Evolutionary conservation across 2,329 filamentous ascomycete species (phyloP), one percentile per base, ranked within the genome.

Genomic region (Myriosclerotinia duriaeana): DNA sequence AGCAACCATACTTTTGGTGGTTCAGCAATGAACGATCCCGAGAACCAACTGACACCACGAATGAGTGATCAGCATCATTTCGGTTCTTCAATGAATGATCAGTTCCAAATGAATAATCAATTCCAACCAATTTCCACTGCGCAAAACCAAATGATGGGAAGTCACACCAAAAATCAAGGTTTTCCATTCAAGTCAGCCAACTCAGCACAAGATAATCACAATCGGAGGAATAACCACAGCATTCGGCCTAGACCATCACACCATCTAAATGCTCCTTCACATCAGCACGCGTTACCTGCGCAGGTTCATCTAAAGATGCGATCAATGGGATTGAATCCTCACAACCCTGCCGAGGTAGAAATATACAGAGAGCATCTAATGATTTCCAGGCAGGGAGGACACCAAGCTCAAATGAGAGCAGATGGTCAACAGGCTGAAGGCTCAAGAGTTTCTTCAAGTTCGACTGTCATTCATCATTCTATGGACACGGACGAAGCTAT

Each of bases 371-470:
- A 50, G 3, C 46, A n/a, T 26, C n/a, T n/a, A 11, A 22, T 22
- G 8, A n/a, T 50, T 40, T 14, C 12, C 38, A 40, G 38, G n/a
- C 44, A 48, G 46, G 22, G n/a, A 26, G 46, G 20, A 22, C 20
- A 50, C 1, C 9, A 22, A 12, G 11, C 11, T 50, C n/a, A n/a
- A 22, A 50, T n/a, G n/a, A 50, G 12, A n/a, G 46, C 46, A 1
- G 46, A 50, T 11, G n/a, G 2, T 2, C 17, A 20, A 17, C 9
- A 42, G 40, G 54, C 1, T 58, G 54, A 5, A 22, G 6, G 22
- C n/a, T 44, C 54, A 44, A 26, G 38, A 7, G 53, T n/a, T 36
- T 38, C 53, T 54, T 54, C 53, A 38, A n/a, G 30, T n/a, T 54
- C 53, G n/a, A 54, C 53, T 20, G 34, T 54, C 17, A 2, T n/a